Conservation (phyloP, 2,329 filamentous ascomycete species). For the Alternaria alternata region DNA sequence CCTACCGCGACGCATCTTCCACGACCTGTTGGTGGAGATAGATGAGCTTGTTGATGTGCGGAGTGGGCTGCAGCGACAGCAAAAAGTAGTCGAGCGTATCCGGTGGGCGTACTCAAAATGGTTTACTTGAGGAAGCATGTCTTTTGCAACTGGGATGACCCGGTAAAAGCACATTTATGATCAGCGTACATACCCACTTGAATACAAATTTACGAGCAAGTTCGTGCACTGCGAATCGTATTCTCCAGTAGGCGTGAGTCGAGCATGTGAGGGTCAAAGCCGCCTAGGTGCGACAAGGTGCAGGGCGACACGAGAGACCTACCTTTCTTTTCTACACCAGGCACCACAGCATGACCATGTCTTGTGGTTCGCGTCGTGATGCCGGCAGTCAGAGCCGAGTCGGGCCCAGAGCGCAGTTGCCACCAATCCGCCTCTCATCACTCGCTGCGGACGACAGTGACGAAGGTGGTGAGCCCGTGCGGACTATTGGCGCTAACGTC, state of each 20-base stretch:
- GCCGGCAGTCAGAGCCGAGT: conserved; percentile 2
- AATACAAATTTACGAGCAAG: conserved; percentile 1
- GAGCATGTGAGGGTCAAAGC: neutral
- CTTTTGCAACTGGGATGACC: neutral
- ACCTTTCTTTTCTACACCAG: neutral
- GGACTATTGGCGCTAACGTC: conserved; percentile 20
- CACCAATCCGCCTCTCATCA: conserved; percentile 9
- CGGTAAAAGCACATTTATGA: neutral
- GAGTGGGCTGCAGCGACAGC: conserved; percentile 78
- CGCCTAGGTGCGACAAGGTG: too few species aligned
- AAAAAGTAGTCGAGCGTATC: conserved; percentile 81
- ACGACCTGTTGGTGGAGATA: conserved; percentile 88
- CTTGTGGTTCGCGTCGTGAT: neutral
- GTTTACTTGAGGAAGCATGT: conserved; percentile 49
- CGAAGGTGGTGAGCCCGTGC: conserved; percentile 19
- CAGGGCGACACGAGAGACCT: neutral
- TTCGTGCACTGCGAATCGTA: neutral
- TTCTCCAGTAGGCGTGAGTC: neutral
- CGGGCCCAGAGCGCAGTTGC: conserved; percentile 13
- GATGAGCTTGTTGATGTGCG: conserved; percentile 83
- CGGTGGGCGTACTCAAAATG: conserved; percentile 90
- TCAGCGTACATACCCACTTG: conserved; percentile 3
- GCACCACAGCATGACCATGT: neutral
- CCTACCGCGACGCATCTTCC: conserved; percentile 76
- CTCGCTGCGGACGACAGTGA: conserved; percentile 14